Conservation (phyloP, 2,329 filamentous ascomycete genomes). For the Microsporum canis region DNA sequence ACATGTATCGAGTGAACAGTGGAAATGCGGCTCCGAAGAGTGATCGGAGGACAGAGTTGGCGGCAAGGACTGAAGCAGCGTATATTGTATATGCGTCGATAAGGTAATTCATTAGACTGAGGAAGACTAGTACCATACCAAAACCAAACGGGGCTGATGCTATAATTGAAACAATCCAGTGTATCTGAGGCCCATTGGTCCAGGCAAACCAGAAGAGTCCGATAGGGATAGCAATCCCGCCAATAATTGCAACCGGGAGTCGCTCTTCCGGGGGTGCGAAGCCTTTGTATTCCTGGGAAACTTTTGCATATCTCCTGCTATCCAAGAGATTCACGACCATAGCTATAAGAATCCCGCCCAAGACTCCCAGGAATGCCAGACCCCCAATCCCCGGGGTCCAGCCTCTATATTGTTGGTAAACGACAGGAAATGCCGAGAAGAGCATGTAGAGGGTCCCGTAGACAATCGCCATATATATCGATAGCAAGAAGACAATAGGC, state of each 20-base stretch:
- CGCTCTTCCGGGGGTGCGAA: slow-evolving; percentile 56
- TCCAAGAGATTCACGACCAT: slow-evolving; percentile 42
- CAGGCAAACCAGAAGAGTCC: slow-evolving; percentile 60
- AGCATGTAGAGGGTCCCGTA: slow-evolving; percentile 43
- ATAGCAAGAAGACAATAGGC: slow-evolving; percentile 55
- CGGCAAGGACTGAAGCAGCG: slow-evolving; percentile 62
- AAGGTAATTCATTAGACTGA: slow-evolving; percentile 55
- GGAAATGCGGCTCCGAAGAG: slow-evolving; percentile 69
- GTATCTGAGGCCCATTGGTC: slow-evolving; percentile 48
- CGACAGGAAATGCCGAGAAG: slow-evolving; percentile 53
- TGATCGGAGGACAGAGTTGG: slow-evolving; percentile 69
- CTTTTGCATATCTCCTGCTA: slow-evolving; percentile 44
- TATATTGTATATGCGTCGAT: slow-evolving; percentile 63
- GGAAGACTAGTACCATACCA: slow-evolving; percentile 50
- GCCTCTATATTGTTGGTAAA: slow-evolving; percentile 50
- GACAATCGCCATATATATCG: slow-evolving; percentile 52
- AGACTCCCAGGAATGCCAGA: slow-evolving; percentile 57
- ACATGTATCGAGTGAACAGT: slow-evolving; percentile 51
- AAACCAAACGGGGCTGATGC: slow-evolving; percentile 45
- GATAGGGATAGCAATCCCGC: slow-evolving; percentile 50
- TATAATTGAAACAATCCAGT: slow-evolving; percentile 44
- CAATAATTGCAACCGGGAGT: slow-evolving; percentile 51
- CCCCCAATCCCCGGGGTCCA: slow-evolving; percentile 51
- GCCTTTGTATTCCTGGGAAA: slow-evolving; percentile 38
- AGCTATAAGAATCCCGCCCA: slow-evolving; percentile 53